phyloP scores from a whole-genome alignment of 257 asterid genomes.

The Coffea eugenioides region DNA sequence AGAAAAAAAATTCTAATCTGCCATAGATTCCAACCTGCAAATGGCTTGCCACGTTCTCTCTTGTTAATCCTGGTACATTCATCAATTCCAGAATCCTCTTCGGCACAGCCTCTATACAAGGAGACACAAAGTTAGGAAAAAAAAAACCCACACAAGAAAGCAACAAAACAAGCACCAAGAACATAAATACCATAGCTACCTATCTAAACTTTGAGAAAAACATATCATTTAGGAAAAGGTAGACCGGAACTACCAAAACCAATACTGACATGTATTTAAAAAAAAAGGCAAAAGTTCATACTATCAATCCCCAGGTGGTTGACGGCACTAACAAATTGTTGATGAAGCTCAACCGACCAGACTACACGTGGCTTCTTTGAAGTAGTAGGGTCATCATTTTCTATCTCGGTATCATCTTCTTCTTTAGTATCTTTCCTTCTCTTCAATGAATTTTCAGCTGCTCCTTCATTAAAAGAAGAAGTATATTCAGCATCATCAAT shows the following conservation, averaged over 20 bases:
- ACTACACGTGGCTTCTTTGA: constrained; percentile 86
- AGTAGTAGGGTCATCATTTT: constrained; percentile 59
- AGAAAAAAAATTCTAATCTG: constrained; percentile 3
- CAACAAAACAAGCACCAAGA: constrained; percentile 1
- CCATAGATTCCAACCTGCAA: constrained; percentile 56
- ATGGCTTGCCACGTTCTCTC: constrained; percentile 94
- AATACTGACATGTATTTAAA: background rate
- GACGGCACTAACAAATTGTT: constrained; percentile 83
- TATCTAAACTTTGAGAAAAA: background rate
- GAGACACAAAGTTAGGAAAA: constrained; percentile 19
- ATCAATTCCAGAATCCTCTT: constrained; percentile 81
- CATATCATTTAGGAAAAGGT: background rate
- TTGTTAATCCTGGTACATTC: constrained; percentile 83
- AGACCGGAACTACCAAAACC: background rate
- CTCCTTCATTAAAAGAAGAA: constrained; percentile 54
- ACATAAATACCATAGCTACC: background rate
- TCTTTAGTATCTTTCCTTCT: constrained; percentile 64
- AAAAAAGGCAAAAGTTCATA: constrained; percentile 35
- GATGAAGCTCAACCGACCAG: constrained; percentile 96
- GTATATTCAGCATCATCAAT: constrained; percentile 61
- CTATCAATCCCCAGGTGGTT: constrained; percentile 89
- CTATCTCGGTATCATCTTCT: constrained; percentile 60
- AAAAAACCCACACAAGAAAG: background rate
- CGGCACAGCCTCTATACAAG: constrained; percentile 79
- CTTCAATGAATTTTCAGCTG: constrained; percentile 49